Percentiles rank a stretch among this genome's conserved stretches.
These are phyloP conservation scores for Athelia psychrophila DNA, from an alignment of 1,284 basidiomycete genomes.

Conservation along the genomic window DNA sequence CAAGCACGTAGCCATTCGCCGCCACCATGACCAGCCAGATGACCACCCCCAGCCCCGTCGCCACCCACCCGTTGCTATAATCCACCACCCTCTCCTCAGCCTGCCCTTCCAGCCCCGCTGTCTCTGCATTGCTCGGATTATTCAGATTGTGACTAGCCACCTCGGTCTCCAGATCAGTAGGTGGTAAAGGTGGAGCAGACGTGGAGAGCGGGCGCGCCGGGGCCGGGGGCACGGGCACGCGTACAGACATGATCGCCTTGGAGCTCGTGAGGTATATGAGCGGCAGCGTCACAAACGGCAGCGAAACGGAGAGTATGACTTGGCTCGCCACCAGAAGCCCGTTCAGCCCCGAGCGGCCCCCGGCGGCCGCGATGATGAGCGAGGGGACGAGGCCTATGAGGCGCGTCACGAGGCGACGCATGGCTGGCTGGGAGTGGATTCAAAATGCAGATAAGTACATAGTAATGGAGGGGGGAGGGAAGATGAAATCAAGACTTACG, in stretches of 20 bases:
- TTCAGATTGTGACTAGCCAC: too few species aligned
- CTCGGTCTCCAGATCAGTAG: too few species aligned
- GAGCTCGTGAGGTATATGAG: slow-evolving; percentile 62
- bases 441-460: not conserved
- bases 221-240: too few species aligned
- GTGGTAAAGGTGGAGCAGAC: too few species aligned
- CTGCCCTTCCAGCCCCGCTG: too few species aligned
- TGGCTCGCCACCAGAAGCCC: slow-evolving; percentile 77
- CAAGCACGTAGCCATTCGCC: slow-evolving; percentile 69
- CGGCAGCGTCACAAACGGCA: slow-evolving; percentile 76
- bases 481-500: slow-evolving; percentile 38
- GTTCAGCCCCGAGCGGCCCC: slow-evolving; percentile 69
- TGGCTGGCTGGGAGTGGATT: slow-evolving; percentile 52
- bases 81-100: too few species aligned
- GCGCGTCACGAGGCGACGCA: slow-evolving; percentile 73
- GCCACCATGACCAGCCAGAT: slow-evolving; percentile 66
- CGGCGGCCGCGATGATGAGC: slow-evolving; percentile 62
- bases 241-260: slow-evolving; percentile 53
- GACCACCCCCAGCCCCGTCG: too few species aligned
- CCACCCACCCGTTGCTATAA: slow-evolving; percentile 64
- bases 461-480: too few species aligned
- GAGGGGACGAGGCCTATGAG: slow-evolving; percentile 74
- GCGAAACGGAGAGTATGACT: slow-evolving; percentile 71
- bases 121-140: too few species aligned
- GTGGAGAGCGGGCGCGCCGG: too few species aligned